A percentile compares a stretch with the other conserved stretches of the same genome.
Conservation (phyloP, 345 rosid genomes). For the Eucalyptus sp. region DNA sequence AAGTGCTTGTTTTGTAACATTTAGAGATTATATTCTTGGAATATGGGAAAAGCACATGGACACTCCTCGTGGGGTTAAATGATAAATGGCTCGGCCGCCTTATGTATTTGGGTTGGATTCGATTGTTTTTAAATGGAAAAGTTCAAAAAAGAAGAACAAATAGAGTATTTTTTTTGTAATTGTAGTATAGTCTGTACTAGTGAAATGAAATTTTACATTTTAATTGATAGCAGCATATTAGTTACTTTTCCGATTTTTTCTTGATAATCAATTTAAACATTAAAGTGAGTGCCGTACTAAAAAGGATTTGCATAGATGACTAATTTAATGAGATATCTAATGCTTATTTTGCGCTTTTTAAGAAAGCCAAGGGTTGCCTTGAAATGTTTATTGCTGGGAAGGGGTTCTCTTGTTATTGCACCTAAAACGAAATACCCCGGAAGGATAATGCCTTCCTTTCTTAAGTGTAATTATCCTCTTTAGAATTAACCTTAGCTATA, state of each 20-base stretch:
- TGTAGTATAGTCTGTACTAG: not conserved
- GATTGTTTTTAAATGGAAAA: not conserved
- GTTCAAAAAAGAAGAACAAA: not conserved
- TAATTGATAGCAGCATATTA: not conserved
- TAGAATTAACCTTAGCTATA: no score
- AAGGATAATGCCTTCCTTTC: not conserved
- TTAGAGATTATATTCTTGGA: not conserved
- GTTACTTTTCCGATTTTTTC: not conserved
- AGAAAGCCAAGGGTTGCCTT: not conserved
- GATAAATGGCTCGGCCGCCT: not conserved
- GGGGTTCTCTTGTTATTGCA: not conserved
- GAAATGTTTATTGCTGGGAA: not conserved
- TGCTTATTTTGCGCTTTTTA: not conserved
- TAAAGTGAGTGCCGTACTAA: not conserved
- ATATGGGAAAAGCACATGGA: slow-evolving; percentile 23
- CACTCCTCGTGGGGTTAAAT: not conserved
- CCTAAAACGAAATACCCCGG: not conserved
- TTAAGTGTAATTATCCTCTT: not conserved
- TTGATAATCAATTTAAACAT: not conserved
- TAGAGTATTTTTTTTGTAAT: not conserved
- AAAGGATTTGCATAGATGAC: not conserved
- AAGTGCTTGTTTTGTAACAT: no score
- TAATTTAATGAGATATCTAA: not conserved
- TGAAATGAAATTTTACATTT: not conserved
- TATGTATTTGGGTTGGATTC: not conserved